phyloP scores from a whole-genome alignment of 768 basidiomycete genomes.

The Rhodosporidiobolus odoratus region DNA sequence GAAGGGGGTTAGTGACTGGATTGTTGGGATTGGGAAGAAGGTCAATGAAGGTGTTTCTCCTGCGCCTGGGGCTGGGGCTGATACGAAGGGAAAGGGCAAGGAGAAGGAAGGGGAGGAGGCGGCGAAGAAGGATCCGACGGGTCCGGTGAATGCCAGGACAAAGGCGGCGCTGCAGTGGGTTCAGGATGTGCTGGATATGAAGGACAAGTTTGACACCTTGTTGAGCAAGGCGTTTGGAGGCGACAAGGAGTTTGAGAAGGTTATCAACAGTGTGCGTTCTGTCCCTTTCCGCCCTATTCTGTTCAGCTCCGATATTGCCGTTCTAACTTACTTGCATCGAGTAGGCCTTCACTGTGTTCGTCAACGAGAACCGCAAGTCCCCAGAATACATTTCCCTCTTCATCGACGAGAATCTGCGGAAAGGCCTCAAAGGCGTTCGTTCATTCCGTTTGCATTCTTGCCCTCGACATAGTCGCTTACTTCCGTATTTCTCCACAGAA shows the following conservation, averaged over 20 bases:
- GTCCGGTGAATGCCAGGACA: constrained; percentile 51
- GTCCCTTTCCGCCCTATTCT: background rate
- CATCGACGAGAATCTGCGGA: constrained; percentile 92
- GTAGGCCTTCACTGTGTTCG: constrained; percentile 86
- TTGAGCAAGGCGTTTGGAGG: constrained; percentile 65
- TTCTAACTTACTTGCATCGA: background rate
- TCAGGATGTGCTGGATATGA: constrained; percentile 78
- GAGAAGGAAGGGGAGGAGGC: constrained; percentile 47
- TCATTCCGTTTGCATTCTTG: background rate
- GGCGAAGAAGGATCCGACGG: constrained; percentile 43
- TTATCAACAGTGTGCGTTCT: constrained; percentile 71
- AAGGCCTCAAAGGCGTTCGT: constrained; percentile 71
- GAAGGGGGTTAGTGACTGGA: constrained; percentile 63
- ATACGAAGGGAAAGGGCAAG: constrained; percentile 52
- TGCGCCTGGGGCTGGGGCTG: background rate
- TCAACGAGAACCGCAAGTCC: constrained; percentile 78
- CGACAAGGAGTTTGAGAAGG: constrained; percentile 71
- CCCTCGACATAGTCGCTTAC: background rate
- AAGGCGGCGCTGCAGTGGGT: constrained; percentile 82
- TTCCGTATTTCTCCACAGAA: constrained; percentile 56
- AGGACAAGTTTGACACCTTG: constrained; percentile 79
- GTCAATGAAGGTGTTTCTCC: constrained; percentile 58
- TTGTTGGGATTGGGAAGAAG: constrained; percentile 66
- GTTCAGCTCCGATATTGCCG: background rate
- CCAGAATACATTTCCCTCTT: constrained; percentile 94